phyloP scores from a whole-genome alignment of 2,329 filamentous ascomycete species.

The Alternaria arbusti region DNA sequence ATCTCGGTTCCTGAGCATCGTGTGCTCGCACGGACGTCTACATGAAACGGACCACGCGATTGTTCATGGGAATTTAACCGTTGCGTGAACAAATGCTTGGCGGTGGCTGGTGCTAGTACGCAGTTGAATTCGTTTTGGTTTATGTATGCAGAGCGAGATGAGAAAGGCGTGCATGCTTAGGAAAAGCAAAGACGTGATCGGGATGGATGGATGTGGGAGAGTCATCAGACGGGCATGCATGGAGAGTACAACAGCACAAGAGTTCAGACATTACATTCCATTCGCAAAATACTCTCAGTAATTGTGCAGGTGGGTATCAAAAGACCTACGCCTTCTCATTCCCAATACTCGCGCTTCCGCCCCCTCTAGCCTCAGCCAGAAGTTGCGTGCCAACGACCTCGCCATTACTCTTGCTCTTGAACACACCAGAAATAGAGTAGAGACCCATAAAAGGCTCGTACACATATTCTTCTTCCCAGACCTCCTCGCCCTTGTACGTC shows the following conservation, averaged over 20 bases:
- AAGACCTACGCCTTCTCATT: slow-evolving; percentile 18
- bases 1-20: background rate
- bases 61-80: background rate
- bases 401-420: slow-evolving; percentile 58
- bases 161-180: background rate
- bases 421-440: slow-evolving; percentile 53
- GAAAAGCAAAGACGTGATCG: background rate
- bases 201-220: background rate
- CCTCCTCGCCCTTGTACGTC: slow-evolving; percentile 52
- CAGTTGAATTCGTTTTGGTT: background rate
- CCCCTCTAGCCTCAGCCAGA: slow-evolving; percentile 60
- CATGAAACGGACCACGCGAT: background rate
- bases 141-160: background rate
- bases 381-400: slow-evolving; percentile 60
- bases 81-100: background rate
- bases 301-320: background rate
- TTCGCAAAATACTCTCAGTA: background rate
- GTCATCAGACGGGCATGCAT: background rate
- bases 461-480: slow-evolving; percentile 61
- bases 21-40: background rate
- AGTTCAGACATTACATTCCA: background rate
- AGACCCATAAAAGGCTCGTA: slow-evolving; percentile 60
- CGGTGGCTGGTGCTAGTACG: background rate
- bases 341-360: slow-evolving; percentile 60
- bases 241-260: background rate